phyloP scores from a whole-genome alignment of 2,329 filamentous ascomycete species.

The Apiospora kogelbergensis region DNA sequence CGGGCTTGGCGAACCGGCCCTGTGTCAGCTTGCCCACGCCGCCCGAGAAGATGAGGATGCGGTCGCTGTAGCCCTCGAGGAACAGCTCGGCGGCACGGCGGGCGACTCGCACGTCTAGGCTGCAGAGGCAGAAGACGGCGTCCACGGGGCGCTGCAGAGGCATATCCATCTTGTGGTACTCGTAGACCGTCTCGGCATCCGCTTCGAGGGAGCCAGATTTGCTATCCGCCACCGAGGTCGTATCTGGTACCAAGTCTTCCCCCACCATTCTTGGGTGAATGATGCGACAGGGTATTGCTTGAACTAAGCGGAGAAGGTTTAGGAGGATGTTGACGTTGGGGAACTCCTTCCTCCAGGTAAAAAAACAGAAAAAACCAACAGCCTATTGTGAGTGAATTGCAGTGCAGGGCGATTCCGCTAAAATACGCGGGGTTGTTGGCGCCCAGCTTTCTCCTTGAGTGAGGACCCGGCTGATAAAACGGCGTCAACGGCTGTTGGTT shows the following conservation, averaged over 20 bases:
- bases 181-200: conserved; percentile 42
- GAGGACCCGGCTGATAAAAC: background rate
- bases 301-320: background rate
- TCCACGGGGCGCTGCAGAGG: conserved; percentile 33
- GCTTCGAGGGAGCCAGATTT: background rate
- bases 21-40: conserved; percentile 41
- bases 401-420: background rate
- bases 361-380: background rate
- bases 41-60: conserved; percentile 45
- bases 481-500: background rate
- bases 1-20: conserved; percentile 38
- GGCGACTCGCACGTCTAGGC: conserved; percentile 46
- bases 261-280: background rate
- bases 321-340: background rate
- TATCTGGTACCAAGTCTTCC: background rate
- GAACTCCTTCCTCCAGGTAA: background rate
- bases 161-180: conserved; percentile 44
- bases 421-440: background rate
- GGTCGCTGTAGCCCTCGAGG: conserved; percentile 35
- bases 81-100: conserved; percentile 41
- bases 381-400: background rate
- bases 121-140: conserved; percentile 48
- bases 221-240: background rate
- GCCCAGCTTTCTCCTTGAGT: background rate
- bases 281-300: background rate